Evolutionary conservation across 2,329 filamentous ascomycete species (phyloP).

Genomic region (Cladophialophora carrionii): DNA sequence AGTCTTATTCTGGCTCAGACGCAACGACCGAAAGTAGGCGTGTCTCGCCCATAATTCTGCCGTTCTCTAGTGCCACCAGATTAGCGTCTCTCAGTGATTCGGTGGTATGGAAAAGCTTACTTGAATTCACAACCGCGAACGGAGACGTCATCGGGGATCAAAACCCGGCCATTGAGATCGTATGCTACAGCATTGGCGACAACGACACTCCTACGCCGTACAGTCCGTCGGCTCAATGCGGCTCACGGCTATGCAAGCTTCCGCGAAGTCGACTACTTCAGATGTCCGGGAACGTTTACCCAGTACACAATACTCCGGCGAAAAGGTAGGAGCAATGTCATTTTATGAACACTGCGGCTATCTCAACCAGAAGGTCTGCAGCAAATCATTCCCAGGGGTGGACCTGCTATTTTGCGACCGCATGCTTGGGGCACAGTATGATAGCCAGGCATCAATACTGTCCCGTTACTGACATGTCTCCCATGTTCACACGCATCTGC

Average conservation of each 20-base stretch:
- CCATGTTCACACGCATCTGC: slow-evolving; percentile 27
- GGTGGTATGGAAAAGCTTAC: too few species aligned
- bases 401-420: background rate
- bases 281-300: background rate
- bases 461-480: background rate
- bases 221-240: too few species aligned
- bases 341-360: background rate
- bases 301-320: background rate
- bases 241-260: background rate
- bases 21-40: too few species aligned
- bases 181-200: too few species aligned
- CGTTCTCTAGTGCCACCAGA: too few species aligned
- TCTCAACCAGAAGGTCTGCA: background rate
- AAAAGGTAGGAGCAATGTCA: background rate
- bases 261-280: background rate
- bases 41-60: too few species aligned
- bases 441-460: background rate
- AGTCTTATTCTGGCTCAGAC: too few species aligned
- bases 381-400: background rate
- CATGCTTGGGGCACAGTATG: background rate
- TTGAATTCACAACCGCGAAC: too few species aligned
- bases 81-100: too few species aligned
- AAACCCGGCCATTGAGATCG: too few species aligned
- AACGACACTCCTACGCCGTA: too few species aligned
- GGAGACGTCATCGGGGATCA: too few species aligned